Conservation (phyloP, 257 asterid species). For the Capsicum pubescens region DNA sequence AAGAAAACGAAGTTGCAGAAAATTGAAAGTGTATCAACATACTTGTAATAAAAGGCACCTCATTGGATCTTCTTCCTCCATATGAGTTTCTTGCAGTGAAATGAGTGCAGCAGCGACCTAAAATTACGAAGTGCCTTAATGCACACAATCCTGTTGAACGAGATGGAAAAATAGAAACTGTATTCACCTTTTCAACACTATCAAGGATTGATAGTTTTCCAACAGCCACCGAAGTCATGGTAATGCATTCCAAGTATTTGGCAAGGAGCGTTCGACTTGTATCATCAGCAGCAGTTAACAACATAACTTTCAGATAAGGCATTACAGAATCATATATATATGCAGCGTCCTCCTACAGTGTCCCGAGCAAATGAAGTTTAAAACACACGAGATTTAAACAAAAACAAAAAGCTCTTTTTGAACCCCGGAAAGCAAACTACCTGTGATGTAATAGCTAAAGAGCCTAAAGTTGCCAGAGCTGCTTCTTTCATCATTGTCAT, state of each 20-base stretch:
- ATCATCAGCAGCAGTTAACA: background rate
- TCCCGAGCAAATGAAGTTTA: background rate
- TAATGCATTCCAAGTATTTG: slow-evolving; percentile 16
- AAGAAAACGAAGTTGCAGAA: background rate
- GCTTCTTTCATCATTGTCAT: slow-evolving; percentile 13
- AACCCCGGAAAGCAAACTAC: background rate
- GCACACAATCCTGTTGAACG: background rate
- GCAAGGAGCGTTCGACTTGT: background rate
- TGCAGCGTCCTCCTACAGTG: slow-evolving; percentile 22
- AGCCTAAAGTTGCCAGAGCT: slow-evolving; percentile 24
- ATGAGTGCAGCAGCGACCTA: background rate
- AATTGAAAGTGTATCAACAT: slow-evolving; percentile 9
- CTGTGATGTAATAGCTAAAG: slow-evolving; percentile 5
- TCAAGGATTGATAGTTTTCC: background rate
- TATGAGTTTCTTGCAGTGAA: slow-evolving; percentile 5
- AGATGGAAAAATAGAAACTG: background rate
- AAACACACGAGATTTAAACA: background rate
- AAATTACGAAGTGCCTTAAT: background rate
- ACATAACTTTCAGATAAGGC: background rate
- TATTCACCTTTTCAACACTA: slow-evolving; percentile 11
- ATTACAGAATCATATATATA: background rate
- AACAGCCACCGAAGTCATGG: background rate
- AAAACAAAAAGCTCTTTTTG: background rate
- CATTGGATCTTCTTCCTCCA: slow-evolving; percentile 3
- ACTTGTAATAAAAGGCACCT: slow-evolving; percentile 19